Conservation (phyloP, 768 basidiomycete genomes). For the Candolleomyces efflorescens region DNA sequence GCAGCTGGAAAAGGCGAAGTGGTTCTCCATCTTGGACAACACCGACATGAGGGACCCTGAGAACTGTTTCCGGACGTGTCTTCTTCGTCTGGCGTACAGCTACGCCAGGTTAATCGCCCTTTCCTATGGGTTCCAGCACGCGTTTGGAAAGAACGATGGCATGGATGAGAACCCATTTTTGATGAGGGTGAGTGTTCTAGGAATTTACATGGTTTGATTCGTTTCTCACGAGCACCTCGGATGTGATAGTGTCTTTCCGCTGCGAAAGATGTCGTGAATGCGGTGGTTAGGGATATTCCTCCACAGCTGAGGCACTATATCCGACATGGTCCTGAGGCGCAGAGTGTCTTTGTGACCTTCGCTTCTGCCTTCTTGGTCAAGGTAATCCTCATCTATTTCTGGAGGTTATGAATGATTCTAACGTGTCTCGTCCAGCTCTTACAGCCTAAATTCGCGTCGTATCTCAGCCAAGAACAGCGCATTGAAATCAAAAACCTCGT, state of each 20-base stretch:
- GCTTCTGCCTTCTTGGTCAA: constrained; percentile 83
- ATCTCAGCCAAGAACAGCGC: constrained; percentile 56
- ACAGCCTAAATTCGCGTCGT: constrained; percentile 66
- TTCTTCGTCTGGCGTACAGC: constrained; percentile 59
- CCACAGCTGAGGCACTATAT: constrained; percentile 36
- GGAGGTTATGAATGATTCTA: too few relatives aligned
- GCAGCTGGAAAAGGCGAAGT: constrained; percentile 47
- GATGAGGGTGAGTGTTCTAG: constrained; percentile 43
- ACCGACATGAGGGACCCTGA: constrained; percentile 53
- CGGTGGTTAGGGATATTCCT: constrained; percentile 50
- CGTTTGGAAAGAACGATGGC: constrained; percentile 54
- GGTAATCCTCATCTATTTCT: not conserved
- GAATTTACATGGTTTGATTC: not conserved
- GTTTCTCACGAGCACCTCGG: not conserved
- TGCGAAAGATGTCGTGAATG: constrained; percentile 60
- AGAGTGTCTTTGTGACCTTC: constrained; percentile 76
- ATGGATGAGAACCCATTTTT: constrained; percentile 65
- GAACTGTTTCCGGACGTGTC: constrained; percentile 55
- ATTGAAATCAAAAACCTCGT: constrained; percentile 60
- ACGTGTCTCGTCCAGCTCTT: constrained; percentile 46
- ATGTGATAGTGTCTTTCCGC: constrained; percentile 73
- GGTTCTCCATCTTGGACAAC: constrained; percentile 50
- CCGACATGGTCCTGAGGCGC: constrained; percentile 74
- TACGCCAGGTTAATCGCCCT: constrained; percentile 67
- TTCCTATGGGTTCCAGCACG: constrained; percentile 76